Base-by-base conservation (phyloP, 257 asterid species). In the Fraxinus quadrangulata region DNA sequence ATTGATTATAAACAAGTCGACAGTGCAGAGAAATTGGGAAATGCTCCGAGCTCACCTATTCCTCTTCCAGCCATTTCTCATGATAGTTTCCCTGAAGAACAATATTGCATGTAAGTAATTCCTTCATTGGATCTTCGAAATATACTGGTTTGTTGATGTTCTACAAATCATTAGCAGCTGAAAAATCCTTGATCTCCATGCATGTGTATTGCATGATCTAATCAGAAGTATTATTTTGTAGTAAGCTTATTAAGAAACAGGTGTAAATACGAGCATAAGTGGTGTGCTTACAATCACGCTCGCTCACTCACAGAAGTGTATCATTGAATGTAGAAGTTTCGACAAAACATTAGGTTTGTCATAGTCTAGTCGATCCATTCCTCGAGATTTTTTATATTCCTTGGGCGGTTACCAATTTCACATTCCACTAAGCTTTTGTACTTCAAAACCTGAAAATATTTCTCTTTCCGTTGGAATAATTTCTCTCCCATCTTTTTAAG, bases 31-130 rank as follows among this genome's bases (percentile, higher is more conserved):
- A 67, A 76, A 79, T 31, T 23, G 56, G 80, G 39, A 34, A 42
- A 61, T 54, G 23, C 85, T 65, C 76, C 84, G 68, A 90, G 89
- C 85, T 80, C 87, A 40, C 93, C 92, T 34, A 82, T 88, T 83
- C 91, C 89, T 79, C 78, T 86, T 83, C 88, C 89, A 34, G 66
- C 73, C 37, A 37, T 70, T 67, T 31, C 82, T 61, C 77, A 66
- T 31, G 70, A 42, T 63, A 79, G 69, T 24, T 75, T 76, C 12
- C 73, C 36, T 19, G 89, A 79, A 26, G 97, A 87, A 65, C 73
- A 84, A 34, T 92, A 82, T 78, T 86, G 84, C 75, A 85, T 82
- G 97, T 88, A 59, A 77, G 81, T 67, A 75, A 39, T 72, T 76
- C 77, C 74, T 77, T 67, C 3, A 71, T 73, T 49, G n/a, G 73